Percentiles rank a stretch among this genome's conserved stretches.
These are phyloP conservation scores for Chaetomium fimeti DNA, from an alignment of 495 filamentous ascomycete species.

Conservation along the genomic window DNA sequence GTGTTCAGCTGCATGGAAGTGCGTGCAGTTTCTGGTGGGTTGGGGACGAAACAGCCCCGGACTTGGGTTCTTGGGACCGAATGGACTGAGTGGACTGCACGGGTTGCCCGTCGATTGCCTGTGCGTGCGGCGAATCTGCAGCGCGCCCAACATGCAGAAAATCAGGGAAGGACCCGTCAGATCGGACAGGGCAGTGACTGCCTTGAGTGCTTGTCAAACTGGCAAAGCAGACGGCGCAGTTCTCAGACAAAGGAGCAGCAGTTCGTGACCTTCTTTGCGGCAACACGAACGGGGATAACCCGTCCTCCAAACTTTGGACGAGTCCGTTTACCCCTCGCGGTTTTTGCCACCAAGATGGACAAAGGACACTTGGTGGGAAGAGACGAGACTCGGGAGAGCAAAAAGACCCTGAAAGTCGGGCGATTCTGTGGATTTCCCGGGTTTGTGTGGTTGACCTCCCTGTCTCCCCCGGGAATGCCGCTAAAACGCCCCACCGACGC, in stretches of 20 bases:
- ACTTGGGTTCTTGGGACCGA: neutral
- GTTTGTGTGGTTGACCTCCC: neutral
- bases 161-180: slow-evolving; percentile 13
- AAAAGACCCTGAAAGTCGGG: neutral
- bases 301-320: neutral
- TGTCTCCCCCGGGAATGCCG: neutral
- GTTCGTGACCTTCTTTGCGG: slow-evolving; percentile 12
- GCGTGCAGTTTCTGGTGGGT: neutral
- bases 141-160: neutral
- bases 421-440: neutral
- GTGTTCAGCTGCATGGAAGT: neutral
- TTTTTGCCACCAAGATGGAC: neutral
- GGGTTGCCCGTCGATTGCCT: neutral
- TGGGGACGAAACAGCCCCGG: neutral
- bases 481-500: neutral
- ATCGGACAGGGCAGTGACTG: neutral
- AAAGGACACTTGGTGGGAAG: no score
- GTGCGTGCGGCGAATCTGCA: neutral
- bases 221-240: slow-evolving; percentile 13
- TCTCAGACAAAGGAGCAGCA: slow-evolving; percentile 2
- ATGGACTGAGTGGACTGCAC: neutral
- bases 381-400: neutral
- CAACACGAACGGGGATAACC: neutral
- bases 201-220: neutral
- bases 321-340: neutral